Evolutionary conservation across 352 stramenopile genomes (phyloP), one percentile per base, ranked within the genome.

Genomic region (Globisporangium nodosum): DNA sequence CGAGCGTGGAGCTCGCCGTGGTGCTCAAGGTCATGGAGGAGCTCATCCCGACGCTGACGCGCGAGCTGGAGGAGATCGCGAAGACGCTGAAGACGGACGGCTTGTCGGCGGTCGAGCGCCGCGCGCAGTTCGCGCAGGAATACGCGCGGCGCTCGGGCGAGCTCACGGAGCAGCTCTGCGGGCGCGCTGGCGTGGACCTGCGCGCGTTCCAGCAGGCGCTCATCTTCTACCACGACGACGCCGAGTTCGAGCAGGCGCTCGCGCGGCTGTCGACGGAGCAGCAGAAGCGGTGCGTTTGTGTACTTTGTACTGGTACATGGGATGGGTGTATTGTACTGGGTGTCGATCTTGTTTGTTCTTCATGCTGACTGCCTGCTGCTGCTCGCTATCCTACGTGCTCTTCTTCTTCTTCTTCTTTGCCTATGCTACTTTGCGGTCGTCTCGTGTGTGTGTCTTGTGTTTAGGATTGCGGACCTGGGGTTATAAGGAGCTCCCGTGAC

Each of bases 161-260:
- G 48, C 68, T 77, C 47, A 91, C 79, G 3, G 72, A 81, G 43
- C 52, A 74, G 54, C 67, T 90, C 37, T 90, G 79, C 53, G 54
- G 40, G 11, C 70, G 76, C 50, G 64, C 63, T 49, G 64, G 85
- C 53, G 54, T 93, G 18, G 74, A 91, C 43, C n/a, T 92, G 61
- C 67, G 68, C 51, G 70, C 76, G 46, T 91, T 93, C 52, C 84
- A 92, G 52, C 65, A 70, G 49, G 84, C 84, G 51, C 78, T 93
- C 37, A 70, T 91, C 58, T 90, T 78, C 54, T 93, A 87, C 69
- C 78, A 93, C 65, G 81, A 93, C 60, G 71, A 93, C 57, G 63
- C 70, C 0, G 45, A 61, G 43, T 87, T 93, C 54, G 74, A 87
- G 54, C 76, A 87, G 57, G 66, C 65, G 42, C 76, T 92, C 39